Percentiles rank a stretch among this genome's conserved stretches.
Evolutionary conservation across 768 basidiomycete species (phyloP).

Genomic region (Tulasnella sp.): DNA sequence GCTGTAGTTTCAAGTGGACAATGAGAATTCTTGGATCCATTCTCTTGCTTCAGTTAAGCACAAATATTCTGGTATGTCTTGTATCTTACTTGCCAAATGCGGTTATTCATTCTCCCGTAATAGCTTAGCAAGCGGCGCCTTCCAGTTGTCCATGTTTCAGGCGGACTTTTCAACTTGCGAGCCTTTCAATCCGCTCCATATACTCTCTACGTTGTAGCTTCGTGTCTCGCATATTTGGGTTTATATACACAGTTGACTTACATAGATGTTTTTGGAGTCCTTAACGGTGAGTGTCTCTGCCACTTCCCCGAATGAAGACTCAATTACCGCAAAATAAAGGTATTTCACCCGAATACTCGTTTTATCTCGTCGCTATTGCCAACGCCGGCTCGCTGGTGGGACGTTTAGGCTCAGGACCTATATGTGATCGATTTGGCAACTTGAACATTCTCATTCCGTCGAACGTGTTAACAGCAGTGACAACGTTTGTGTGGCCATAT

Average conservation of each 20-base stretch:
- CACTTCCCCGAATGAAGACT: too few relatives aligned
- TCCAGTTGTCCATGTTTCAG: constrained; percentile 39
- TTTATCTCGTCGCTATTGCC: constrained; percentile 22
- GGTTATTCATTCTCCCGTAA: constrained; percentile 15
- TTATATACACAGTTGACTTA: constrained; percentile 20
- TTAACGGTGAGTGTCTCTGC: neutral
- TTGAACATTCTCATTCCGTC: constrained; percentile 59
- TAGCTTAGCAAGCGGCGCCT: constrained; percentile 33
- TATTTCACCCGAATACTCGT: constrained; percentile 10
- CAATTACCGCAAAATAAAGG: constrained; percentile 3
- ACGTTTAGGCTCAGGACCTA: constrained; percentile 22
- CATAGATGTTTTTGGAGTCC: constrained; percentile 16
- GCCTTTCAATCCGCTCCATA: constrained; percentile 44
- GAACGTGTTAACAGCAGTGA: constrained; percentile 38
- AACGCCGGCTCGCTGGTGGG: constrained; percentile 24
- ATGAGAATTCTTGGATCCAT: constrained; percentile 59
- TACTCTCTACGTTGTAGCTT: constrained; percentile 43
- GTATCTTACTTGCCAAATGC: constrained; percentile 29
- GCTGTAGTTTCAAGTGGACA: constrained; percentile 59
- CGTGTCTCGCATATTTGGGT: constrained; percentile 48
- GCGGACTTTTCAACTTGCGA: constrained; percentile 44
- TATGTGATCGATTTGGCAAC: constrained; percentile 32
- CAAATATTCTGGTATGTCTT: constrained; percentile 39
- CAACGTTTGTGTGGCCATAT: constrained; percentile 65
- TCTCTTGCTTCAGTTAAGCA: constrained; percentile 37